phyloP scores from a whole-genome alignment of 371 early-diverging fungal species.

The Nosema muscidifuracis region DNA sequence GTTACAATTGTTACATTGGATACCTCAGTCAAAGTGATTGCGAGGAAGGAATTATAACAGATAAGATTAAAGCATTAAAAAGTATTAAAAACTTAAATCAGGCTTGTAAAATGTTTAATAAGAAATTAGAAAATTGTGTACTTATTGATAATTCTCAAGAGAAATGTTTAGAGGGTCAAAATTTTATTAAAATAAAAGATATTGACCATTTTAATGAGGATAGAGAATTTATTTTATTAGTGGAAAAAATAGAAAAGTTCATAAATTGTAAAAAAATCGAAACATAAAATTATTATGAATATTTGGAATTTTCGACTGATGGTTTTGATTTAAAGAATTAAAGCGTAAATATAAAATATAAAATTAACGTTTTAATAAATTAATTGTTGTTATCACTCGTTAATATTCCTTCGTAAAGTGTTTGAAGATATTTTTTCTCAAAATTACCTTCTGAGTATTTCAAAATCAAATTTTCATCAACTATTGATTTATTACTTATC shows the following conservation, averaged over 20 bases:
- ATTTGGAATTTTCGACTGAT: too few species aligned
- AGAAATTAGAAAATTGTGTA: constrained; percentile 35
- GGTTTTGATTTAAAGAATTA: too few species aligned
- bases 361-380: too few species aligned
- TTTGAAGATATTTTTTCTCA: too few species aligned
- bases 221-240: constrained; percentile 19
- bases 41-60: constrained; percentile 17
- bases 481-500: too few species aligned
- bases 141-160: constrained; percentile 51
- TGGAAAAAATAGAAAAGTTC: constrained; percentile 10
- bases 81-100: constrained; percentile 44
- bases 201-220: constrained; percentile 30
- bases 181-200: constrained; percentile 36
- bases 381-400: too few species aligned
- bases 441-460: too few species aligned
- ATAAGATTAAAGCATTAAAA: constrained; percentile 28
- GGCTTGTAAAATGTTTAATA: constrained; percentile 17
- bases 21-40: constrained; percentile 34
- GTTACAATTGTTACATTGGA: constrained; percentile 23
- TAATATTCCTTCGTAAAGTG: too few species aligned
- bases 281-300: too few species aligned
- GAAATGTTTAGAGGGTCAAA: constrained; percentile 35
- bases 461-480: too few species aligned
- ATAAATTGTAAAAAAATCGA: constrained; percentile 1
- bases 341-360: too few species aligned